Conservation (phyloP, 495 filamentous ascomycete genomes). For the Penicillium simplicissimum region DNA sequence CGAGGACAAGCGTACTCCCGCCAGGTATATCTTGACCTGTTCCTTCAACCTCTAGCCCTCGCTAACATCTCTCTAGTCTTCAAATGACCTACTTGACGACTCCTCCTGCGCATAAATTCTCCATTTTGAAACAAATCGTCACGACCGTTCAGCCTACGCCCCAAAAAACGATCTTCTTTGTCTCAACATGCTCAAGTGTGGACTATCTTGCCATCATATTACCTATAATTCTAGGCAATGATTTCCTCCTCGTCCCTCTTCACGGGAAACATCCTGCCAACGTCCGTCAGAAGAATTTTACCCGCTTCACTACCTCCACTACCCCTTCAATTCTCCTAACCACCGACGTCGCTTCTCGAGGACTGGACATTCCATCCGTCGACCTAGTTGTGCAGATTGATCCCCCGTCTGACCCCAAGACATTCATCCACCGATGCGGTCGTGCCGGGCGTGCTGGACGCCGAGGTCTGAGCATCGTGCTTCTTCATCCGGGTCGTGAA, state of each 20-base stretch:
- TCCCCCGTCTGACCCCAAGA: slow-evolving; percentile 88
- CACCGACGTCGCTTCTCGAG: slow-evolving; percentile 81
- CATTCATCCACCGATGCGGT: slow-evolving; percentile 92
- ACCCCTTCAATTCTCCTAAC: slow-evolving; percentile 80
- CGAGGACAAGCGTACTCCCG: slow-evolving; percentile 86
- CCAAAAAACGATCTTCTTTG: slow-evolving; percentile 84
- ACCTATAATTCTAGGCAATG: slow-evolving; percentile 58
- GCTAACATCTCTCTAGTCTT: slow-evolving; percentile 46
- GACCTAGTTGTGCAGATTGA: slow-evolving; percentile 94
- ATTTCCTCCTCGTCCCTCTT: slow-evolving; percentile 71
- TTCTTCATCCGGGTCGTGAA: slow-evolving; percentile 80
- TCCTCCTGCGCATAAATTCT: slow-evolving; percentile 74
- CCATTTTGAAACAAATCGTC: slow-evolving; percentile 70
- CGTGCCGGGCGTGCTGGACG: slow-evolving; percentile 90
- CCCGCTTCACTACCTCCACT: slow-evolving; percentile 66
- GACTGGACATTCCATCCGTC: slow-evolving; percentile 91
- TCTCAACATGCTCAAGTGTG: slow-evolving; percentile 93
- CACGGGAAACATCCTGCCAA: slow-evolving; percentile 87
- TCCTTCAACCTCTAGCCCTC: not conserved
- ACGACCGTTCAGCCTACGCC: slow-evolving; percentile 67
- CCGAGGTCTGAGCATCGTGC: slow-evolving; percentile 76
- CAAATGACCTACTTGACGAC: slow-evolving; percentile 84
- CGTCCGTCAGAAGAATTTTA: slow-evolving; percentile 78
- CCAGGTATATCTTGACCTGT: slow-evolving; percentile 44
- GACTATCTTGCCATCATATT: slow-evolving; percentile 86